A percentile compares a stretch with the other conserved stretches of the same genome.
Conservation (phyloP, 768 basidiomycete species). For the Chlorophyllum brunneum region DNA sequence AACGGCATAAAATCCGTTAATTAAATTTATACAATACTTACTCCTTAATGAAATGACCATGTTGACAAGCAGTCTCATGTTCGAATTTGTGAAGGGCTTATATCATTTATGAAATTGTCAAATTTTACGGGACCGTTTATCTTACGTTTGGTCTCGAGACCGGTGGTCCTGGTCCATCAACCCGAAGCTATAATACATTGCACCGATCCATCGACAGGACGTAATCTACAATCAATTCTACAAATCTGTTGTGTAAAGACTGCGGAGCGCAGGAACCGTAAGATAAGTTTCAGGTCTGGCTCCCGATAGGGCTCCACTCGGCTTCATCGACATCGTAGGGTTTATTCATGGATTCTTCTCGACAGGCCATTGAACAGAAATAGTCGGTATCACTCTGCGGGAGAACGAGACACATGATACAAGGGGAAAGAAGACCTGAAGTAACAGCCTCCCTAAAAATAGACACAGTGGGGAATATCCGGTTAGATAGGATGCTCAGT, state of each 20-base stretch:
- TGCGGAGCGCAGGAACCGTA: too few relatives aligned
- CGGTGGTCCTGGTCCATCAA: too few relatives aligned
- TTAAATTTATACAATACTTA: not conserved
- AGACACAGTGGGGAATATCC: not conserved
- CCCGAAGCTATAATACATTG: too few relatives aligned
- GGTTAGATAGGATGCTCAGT: not conserved
- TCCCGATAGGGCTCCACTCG: slow-evolving; percentile 1
- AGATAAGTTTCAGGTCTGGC: slow-evolving; percentile 1
- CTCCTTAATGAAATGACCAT: slow-evolving; percentile 5
- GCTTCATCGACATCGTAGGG: slow-evolving; percentile 14
- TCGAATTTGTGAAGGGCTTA: not conserved
- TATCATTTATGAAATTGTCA: too few relatives aligned
- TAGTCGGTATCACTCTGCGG: slow-evolving; percentile 61
- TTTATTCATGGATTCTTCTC: slow-evolving; percentile 58
- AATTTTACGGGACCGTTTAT: too few relatives aligned
- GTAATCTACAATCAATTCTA: too few relatives aligned
- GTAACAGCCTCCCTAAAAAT: slow-evolving; percentile 51
- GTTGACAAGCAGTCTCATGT: not conserved
- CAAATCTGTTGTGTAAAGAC: too few relatives aligned
- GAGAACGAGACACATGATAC: slow-evolving; percentile 61
- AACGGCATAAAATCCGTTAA: slow-evolving; percentile 8
- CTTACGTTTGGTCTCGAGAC: too few relatives aligned
- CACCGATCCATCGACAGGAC: too few relatives aligned
- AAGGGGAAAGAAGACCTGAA: slow-evolving; percentile 45
- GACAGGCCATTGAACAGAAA: slow-evolving; percentile 57